Base-by-base conservation (phyloP, 2,329 filamentous ascomycete genomes). In the Parascedosporium putredinis region DNA sequence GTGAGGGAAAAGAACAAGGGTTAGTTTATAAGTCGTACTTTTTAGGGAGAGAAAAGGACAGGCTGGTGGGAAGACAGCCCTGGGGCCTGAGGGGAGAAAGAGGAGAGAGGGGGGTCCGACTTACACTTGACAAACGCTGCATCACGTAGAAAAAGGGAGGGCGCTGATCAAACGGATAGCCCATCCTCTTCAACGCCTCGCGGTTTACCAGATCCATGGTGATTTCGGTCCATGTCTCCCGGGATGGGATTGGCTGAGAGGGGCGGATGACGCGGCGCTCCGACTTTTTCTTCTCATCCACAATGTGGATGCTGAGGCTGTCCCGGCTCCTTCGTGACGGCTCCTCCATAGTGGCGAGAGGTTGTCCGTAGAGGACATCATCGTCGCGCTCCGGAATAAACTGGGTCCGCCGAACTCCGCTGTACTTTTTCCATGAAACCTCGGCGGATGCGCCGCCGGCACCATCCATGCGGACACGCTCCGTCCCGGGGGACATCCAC, bases 161-260 rank as follows among this genome's bases (percentile, higher is more conserved):
- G 0, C 88, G 93, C 73, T 97, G 90, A 63, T 96, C 88, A 61
- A 83, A 97, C 53, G 87, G 82, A 65, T 95, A 97, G 2, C 88
- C 88, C 61, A 83, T 70, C 59, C 84, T 75, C 57, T 95, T 84
- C 55, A 97, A 86, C 16, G 93, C 93, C 62, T 96, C 89, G 48
- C 84, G 81, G 52, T 84, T 75, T 14, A 97, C 88, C 31, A 97
- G 69, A 57, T 95, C 90, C 68, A 95, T 95, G 43, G 91, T 95
- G 58, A 98, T 88, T 67, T 97, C 93, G 0, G 93, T 98, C 91
- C 91, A 97, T 71, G 95, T 86, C 52, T 84, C 80, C 50, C 78
- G 75, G 27, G 75, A 68, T 47, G 73, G 74, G 20, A 71, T 64
- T 12, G 64, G 62, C 14, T 66, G 59, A 49, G 59, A 67, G 51